These are phyloP conservation scores for Tuber brumale DNA, from an alignment of 495 filamentous ascomycete species.

Conservation along the genomic window DNA sequence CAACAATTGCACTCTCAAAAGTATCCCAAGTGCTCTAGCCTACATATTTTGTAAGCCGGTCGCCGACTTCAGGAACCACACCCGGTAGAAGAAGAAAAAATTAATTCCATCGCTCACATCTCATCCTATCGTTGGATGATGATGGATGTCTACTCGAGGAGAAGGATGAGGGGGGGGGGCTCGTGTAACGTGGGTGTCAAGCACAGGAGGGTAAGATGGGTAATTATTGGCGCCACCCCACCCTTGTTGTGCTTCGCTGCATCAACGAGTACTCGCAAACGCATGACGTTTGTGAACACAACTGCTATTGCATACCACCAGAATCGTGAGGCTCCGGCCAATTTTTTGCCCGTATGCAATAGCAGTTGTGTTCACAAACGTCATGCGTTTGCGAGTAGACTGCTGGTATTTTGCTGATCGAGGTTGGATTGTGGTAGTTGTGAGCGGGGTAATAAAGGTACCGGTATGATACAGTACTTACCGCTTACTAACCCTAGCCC, in stretches of 20 bases:
- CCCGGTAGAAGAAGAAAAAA: not conserved
- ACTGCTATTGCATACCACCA: too few relatives aligned
- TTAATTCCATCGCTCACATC: not conserved
- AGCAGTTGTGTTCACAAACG: too few relatives aligned
- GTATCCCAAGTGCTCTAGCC: not conserved
- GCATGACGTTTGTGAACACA: too few relatives aligned
- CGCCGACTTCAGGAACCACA: not conserved
- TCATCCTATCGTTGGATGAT: not conserved
- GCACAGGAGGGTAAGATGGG: not conserved
- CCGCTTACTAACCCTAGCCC: not conserved
- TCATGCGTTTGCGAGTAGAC: too few relatives aligned
- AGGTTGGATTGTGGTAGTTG: not conserved
- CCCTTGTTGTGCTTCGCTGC: not conserved
- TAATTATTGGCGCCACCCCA: not conserved
- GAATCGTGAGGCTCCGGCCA: too few relatives aligned
- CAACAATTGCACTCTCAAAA: not conserved
- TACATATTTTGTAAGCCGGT: not conserved
- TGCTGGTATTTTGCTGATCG: not conserved
- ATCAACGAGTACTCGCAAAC: too few relatives aligned
- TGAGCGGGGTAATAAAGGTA: not conserved
- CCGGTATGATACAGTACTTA: not conserved
- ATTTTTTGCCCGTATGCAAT: too few relatives aligned
- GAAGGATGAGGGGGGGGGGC: not conserved
- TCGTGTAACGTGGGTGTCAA: slow-evolving; percentile 2
- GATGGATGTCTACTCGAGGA: not conserved